These are phyloP conservation scores for Hyaloscypha hepaticicola DNA, from an alignment of 495 filamentous ascomycete species.

Conservation along the genomic window DNA sequence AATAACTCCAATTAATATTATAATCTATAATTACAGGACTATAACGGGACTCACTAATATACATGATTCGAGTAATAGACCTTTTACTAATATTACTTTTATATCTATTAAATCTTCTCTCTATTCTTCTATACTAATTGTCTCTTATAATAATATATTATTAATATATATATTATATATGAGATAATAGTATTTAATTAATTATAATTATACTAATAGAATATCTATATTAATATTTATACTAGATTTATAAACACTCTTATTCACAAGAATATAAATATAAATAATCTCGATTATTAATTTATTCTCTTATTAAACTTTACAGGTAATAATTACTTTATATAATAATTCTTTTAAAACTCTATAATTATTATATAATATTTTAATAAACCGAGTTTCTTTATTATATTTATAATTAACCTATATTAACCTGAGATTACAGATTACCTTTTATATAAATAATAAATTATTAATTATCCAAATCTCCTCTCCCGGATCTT, in stretches of 20 bases:
- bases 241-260: slow-evolving; percentile 19
- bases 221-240: slow-evolving; percentile 12
- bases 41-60: no score
- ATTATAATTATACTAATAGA: no score
- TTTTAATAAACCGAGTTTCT: no score
- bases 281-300: not conserved
- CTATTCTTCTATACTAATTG: not conserved
- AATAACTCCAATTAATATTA: no score
- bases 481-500: no score
- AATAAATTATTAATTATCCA: no score
- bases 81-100: no score
- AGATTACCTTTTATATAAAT: not conserved
- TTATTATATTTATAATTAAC: slow-evolving; percentile 28
- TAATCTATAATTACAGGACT: no score
- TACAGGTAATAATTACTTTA: not conserved
- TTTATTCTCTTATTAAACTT: slow-evolving; percentile 7
- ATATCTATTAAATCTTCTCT: not conserved
- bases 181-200: no score
- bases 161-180: no score
- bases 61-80: no score
- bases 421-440: slow-evolving; percentile 22
- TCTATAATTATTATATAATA: slow-evolving; percentile 16
- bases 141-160: no score
- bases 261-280: slow-evolving; percentile 8
- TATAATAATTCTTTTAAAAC: slow-evolving; percentile 5